phyloP scores from a whole-genome alignment of 805 yeast species.

The Teunomyces atbi region DNA sequence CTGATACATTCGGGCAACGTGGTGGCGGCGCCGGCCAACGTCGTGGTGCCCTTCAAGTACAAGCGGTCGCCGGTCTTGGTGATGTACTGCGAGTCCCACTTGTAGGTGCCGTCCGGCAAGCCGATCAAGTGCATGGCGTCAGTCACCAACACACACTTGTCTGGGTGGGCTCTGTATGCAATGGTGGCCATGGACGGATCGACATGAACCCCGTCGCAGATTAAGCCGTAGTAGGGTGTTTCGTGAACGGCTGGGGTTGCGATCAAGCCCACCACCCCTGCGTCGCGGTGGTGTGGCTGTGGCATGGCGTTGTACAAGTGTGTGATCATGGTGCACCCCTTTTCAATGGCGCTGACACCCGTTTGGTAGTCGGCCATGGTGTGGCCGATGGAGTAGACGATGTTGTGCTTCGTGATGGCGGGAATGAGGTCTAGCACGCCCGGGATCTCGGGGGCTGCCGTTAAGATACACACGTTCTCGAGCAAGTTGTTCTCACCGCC shows the following conservation, averaged over 20 bases:
- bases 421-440: slow-evolving; percentile 47
- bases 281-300: slow-evolving; percentile 56
- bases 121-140: slow-evolving; percentile 62
- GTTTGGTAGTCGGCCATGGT: slow-evolving; percentile 40
- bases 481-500: slow-evolving; percentile 32
- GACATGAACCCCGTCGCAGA: slow-evolving; percentile 60
- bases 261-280: slow-evolving; percentile 53
- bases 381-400: slow-evolving; percentile 48
- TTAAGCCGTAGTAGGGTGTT: slow-evolving; percentile 51
- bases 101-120: slow-evolving; percentile 53
- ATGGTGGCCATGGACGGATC: slow-evolving; percentile 51
- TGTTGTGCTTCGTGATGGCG: slow-evolving; percentile 26
- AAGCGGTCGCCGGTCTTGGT: slow-evolving; percentile 48
- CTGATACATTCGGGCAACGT: slow-evolving; percentile 49
- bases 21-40: slow-evolving; percentile 64
- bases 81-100: slow-evolving; percentile 49
- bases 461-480: slow-evolving; percentile 40
- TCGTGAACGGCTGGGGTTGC: slow-evolving; percentile 25
- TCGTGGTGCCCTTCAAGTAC: slow-evolving; percentile 51
- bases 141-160: slow-evolving; percentile 54
- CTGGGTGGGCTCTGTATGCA: slow-evolving; percentile 52
- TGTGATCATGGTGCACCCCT: slow-evolving; percentile 61
- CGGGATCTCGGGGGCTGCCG: slow-evolving; percentile 53
- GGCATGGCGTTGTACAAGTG: slow-evolving; percentile 66
- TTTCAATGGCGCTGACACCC: slow-evolving; percentile 41